Percentiles rank a stretch among this genome's conserved stretches.
Conservation (phyloP, 2,329 filamentous ascomycete species). For the Zymoseptoria brevis region DNA sequence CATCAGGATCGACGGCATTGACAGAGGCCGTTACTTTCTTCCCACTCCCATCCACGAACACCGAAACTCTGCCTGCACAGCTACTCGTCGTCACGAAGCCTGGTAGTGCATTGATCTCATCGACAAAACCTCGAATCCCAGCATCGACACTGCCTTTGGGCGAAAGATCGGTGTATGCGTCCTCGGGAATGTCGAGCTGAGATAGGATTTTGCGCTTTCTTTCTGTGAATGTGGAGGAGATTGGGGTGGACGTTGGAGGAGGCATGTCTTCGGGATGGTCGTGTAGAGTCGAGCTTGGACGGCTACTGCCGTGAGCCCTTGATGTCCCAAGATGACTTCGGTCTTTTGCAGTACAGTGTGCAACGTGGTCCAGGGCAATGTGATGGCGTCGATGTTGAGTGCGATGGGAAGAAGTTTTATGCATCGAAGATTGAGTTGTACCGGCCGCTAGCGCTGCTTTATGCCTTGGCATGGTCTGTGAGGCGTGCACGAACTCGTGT, state of each 20-base stretch:
- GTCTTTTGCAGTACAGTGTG: too few species aligned
- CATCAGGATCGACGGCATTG: not conserved
- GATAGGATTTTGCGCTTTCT: constrained; percentile 68
- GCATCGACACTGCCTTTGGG: constrained; percentile 83
- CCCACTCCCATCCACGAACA: constrained; percentile 75
- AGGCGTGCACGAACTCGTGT: too few species aligned
- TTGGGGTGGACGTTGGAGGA: not conserved
- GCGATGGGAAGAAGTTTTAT: too few species aligned
- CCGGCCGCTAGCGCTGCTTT: too few species aligned
- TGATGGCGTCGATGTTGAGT: too few species aligned
- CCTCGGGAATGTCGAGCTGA: constrained; percentile 59
- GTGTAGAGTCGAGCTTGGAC: too few species aligned
- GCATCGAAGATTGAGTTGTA: too few species aligned
- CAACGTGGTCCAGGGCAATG: too few species aligned
- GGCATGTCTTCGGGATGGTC: not conserved
- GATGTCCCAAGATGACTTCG: too few species aligned
- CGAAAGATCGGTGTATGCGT: constrained; percentile 71
- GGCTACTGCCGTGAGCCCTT: too few species aligned
- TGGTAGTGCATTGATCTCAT: constrained; percentile 63
- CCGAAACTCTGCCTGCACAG: constrained; percentile 77
- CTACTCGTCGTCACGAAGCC: constrained; percentile 88
- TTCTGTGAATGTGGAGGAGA: constrained; percentile 25
- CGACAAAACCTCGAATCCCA: constrained; percentile 68
- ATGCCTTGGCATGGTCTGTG: too few species aligned
- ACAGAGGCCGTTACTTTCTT: constrained; percentile 16